phyloP scores from a whole-genome alignment of 768 basidiomycete species.

The Lactifluus volemus region DNA sequence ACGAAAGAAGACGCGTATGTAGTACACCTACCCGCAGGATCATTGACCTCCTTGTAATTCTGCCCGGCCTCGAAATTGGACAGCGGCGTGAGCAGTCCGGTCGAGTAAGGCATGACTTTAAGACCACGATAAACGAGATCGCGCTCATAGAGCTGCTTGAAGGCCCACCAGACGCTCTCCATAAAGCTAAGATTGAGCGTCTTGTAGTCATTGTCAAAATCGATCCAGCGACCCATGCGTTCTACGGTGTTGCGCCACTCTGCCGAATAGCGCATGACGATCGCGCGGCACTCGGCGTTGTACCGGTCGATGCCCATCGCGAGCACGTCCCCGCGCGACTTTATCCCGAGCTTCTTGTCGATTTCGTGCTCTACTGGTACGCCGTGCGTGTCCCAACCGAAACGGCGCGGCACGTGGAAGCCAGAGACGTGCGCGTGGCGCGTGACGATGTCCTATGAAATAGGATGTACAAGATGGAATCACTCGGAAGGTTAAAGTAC shows the following conservation, averaged over 20 bases:
- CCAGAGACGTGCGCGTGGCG: slow-evolving; percentile 92
- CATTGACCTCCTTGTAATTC: slow-evolving; percentile 87
- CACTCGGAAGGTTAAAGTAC: background rate
- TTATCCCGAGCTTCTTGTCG: slow-evolving; percentile 92
- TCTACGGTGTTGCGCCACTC: slow-evolving; percentile 96
- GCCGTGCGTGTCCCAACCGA: slow-evolving; percentile 99
- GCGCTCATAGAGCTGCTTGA: slow-evolving; percentile 88
- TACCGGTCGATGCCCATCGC: slow-evolving; percentile 95
- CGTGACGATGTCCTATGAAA: slow-evolving; percentile 88
- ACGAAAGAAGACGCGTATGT: too few relatives aligned
- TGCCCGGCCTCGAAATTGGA: slow-evolving; percentile 96
- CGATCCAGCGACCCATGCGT: slow-evolving; percentile 99
- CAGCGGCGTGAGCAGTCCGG: slow-evolving; percentile 89
- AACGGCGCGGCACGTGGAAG: slow-evolving; percentile 84
- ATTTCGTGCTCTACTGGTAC: slow-evolving; percentile 99
- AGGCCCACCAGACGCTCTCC: slow-evolving; percentile 99
- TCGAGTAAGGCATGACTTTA: slow-evolving; percentile 97
- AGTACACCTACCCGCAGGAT: slow-evolving; percentile 67
- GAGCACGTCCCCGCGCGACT: slow-evolving; percentile 87
- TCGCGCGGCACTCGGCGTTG: slow-evolving; percentile 92
- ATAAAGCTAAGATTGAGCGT: slow-evolving; percentile 89
- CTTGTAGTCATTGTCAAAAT: slow-evolving; percentile 99
- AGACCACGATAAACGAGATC: slow-evolving; percentile 88
- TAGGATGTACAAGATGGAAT: slow-evolving; percentile 1
- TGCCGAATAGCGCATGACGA: slow-evolving; percentile 93